A percentile compares a stretch with the other conserved stretches of the same genome.
Conservation (phyloP, 1,284 basidiomycete species). For the Boletus smithii region DNA sequence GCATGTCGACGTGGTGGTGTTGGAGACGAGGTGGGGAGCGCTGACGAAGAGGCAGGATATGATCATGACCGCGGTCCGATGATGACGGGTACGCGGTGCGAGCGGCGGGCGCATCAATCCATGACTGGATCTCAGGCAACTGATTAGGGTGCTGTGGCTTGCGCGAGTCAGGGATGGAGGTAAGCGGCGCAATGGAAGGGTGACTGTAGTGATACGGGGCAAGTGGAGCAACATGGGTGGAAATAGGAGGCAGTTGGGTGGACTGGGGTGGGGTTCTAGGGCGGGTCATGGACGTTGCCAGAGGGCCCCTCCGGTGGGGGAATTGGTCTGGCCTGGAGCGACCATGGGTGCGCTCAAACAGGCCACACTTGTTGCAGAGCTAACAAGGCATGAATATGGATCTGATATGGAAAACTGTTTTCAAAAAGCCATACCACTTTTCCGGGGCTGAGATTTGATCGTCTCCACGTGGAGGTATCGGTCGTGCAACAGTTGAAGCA, state of each 20-base stretch:
- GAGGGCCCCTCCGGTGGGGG: conserved; percentile 71
- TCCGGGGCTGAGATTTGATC: conserved; percentile 71
- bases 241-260: conserved; percentile 37
- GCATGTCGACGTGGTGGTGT: conserved; percentile 35
- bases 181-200: conserved; percentile 47
- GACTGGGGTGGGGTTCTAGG: conserved; percentile 39
- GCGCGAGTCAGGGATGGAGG: conserved; percentile 35
- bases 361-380: conserved; percentile 85
- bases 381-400: conserved; percentile 30
- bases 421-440: conserved; percentile 60
- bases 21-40: conserved; percentile 34
- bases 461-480: conserved; percentile 79
- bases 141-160: conserved; percentile 34
- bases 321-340: conserved; percentile 77
- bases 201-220: conserved; percentile 48
- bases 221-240: conserved; percentile 35
- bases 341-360: conserved; percentile 80
- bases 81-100: conserved; percentile 30
- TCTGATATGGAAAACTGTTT: conserved; percentile 6
- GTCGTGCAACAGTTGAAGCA: conserved; percentile 82
- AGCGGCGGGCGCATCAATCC: conserved; percentile 33
- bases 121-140: conserved; percentile 36
- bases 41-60: conserved; percentile 31
- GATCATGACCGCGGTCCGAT: conserved; percentile 32
- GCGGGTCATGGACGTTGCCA: conserved; percentile 41